Conservation (phyloP, 2,329 filamentous ascomycete species). For the Metarhizium brunneum region DNA sequence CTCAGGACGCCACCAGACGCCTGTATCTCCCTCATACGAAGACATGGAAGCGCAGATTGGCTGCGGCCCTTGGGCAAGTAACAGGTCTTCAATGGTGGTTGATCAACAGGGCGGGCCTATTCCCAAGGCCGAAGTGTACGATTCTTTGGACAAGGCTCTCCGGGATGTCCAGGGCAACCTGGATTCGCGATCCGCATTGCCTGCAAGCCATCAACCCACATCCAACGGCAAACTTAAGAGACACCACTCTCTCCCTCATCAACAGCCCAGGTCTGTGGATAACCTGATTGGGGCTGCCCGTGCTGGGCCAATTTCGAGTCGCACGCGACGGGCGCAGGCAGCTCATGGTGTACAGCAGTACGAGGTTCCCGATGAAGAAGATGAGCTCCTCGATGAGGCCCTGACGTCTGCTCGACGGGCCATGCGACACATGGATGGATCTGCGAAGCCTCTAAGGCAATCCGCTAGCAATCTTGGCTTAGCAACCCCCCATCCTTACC, state of each 20-base stretch:
- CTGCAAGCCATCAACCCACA: conserved; percentile 42
- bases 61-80: conserved; percentile 80
- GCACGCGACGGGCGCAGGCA: conserved; percentile 71
- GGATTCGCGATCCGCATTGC: conserved; percentile 39
- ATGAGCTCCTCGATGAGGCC: conserved; percentile 88
- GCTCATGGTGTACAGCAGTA: conserved; percentile 70
- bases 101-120: conserved; percentile 46
- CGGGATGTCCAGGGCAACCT: conserved; percentile 42
- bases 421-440: conserved; percentile 59
- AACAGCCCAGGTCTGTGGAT: conserved; percentile 54
- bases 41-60: conserved; percentile 90
- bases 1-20: conserved; percentile 80
- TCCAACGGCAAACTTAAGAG: conserved; percentile 47
- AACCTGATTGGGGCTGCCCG: conserved; percentile 50
- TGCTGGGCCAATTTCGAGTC: conserved; percentile 60
- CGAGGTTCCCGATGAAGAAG: conserved; percentile 92
- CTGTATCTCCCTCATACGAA: conserved; percentile 69
- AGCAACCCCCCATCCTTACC: conserved; percentile 43
- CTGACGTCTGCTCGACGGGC: conserved; percentile 68
- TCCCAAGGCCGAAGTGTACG: conserved; percentile 47
- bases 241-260: conserved; percentile 55
- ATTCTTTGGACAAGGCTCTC: conserved; percentile 50
- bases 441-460: conserved; percentile 41
- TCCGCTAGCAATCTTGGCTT: conserved; percentile 55
- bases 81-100: conserved; percentile 73